phyloP scores from a whole-genome alignment of 306 rosid genomes.

The Myrica gale region DNA sequence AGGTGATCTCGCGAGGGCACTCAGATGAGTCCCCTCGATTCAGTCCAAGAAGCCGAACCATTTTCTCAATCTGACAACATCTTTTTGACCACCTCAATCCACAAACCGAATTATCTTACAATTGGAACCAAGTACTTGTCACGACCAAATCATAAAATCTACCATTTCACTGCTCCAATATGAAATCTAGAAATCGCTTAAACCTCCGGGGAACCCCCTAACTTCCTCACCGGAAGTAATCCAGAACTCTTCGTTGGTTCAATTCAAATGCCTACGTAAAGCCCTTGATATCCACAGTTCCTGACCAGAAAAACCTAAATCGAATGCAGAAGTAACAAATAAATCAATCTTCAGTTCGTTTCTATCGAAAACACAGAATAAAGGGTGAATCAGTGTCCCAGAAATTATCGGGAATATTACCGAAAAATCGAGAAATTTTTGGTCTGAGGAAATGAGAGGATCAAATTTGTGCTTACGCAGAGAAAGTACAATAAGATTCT shows the following conservation, averaged over 20 bases:
- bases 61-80: constrained; percentile 54
- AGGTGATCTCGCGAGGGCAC: constrained; percentile 77
- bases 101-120: constrained; percentile 14
- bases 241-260: constrained; percentile 23
- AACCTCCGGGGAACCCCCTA: constrained; percentile 47
- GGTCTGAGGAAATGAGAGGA: constrained; percentile 21
- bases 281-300: constrained; percentile 21
- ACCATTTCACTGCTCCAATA: constrained; percentile 27
- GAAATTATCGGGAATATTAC: constrained; percentile 21
- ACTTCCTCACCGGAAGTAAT: constrained; percentile 12
- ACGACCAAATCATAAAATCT: constrained; percentile 27
- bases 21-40: constrained; percentile 53
- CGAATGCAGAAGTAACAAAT: constrained; percentile 8
- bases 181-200: constrained; percentile 42
- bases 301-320: constrained; percentile 32
- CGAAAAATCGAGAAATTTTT: constrained; percentile 30
- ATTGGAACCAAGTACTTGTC: constrained; percentile 17
- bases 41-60: constrained; percentile 87
- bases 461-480: constrained; percentile 9
- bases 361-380: background rate
- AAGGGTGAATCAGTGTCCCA: constrained; percentile 15
- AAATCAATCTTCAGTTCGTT: constrained; percentile 6
- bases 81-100: constrained; percentile 23
- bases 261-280: constrained; percentile 28
- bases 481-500: constrained; percentile 23